Percentiles rank a stretch among this genome's conserved stretches.
Conservation (phyloP, 441 rosid genomes). For the Breynia disticha region DNA sequence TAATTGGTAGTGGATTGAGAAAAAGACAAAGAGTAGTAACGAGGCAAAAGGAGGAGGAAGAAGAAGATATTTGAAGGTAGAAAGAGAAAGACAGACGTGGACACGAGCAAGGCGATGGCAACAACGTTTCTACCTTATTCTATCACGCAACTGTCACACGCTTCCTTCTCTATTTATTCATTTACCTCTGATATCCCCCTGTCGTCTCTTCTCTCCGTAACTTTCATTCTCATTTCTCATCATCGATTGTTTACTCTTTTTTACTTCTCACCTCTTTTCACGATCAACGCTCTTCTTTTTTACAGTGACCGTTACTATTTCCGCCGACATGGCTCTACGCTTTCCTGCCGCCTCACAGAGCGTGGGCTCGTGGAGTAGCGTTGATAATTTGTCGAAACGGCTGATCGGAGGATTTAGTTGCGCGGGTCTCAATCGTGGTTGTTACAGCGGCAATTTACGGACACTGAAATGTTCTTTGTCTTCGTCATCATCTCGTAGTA, state of each 20-base stretch:
- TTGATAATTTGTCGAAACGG: slow-evolving; percentile 25
- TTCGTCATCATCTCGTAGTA: background rate
- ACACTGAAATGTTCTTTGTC: slow-evolving; percentile 23
- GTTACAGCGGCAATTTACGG: background rate
- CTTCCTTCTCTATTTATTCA: slow-evolving; percentile 13
- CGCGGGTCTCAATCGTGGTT: slow-evolving; percentile 14
- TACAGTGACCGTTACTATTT: too few species aligned
- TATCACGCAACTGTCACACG: slow-evolving; percentile 46
- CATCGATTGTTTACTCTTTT: background rate
- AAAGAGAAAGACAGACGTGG: slow-evolving; percentile 18
- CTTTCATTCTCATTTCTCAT: background rate
- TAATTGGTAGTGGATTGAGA: too few species aligned
- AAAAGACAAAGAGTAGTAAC: too few species aligned
- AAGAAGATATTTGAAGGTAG: slow-evolving; percentile 31
- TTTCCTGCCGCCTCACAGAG: too few species aligned
- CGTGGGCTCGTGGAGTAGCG: too few species aligned
- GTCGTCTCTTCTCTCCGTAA: background rate
- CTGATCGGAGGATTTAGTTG: slow-evolving; percentile 16
- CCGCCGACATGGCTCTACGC: too few species aligned
- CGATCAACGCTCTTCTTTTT: too few species aligned
- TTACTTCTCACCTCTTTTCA: slow-evolving; percentile 4
- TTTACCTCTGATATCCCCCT: background rate
- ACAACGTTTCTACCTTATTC: slow-evolving; percentile 16
- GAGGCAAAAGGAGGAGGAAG: too few species aligned
- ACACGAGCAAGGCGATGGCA: slow-evolving; percentile 42